Conservation (phyloP, 768 basidiomycete species). For the Mycena maculata region DNA sequence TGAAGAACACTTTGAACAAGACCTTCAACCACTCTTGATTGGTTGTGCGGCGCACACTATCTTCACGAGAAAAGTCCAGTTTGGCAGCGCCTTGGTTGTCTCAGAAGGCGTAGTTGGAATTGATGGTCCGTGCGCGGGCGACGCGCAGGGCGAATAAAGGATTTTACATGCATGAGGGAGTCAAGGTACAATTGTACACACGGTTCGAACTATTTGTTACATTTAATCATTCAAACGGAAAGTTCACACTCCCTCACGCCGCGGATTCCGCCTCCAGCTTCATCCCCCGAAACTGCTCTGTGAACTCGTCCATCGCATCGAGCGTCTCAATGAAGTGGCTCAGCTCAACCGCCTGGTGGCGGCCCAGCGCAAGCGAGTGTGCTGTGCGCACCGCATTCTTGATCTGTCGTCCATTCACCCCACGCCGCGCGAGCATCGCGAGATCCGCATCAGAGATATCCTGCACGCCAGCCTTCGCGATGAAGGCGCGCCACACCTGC, state of each 20-base stretch:
- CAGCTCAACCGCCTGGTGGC: constrained; percentile 58
- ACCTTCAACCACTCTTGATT: not conserved
- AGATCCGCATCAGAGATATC: constrained; percentile 56
- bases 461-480: constrained; percentile 49
- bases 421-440: constrained; percentile 57
- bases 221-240: too few species aligned
- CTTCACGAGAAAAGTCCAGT: too few species aligned
- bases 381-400: constrained; percentile 77
- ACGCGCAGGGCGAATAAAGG: too few species aligned
- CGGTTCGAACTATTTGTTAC: too few species aligned
- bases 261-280: not conserved
- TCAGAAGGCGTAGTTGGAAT: too few species aligned
- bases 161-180: too few species aligned
- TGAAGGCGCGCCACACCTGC: constrained; percentile 74
- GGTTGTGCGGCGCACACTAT: too few species aligned
- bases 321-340: constrained; percentile 67
- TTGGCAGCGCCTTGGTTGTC: too few species aligned
- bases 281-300: constrained; percentile 52
- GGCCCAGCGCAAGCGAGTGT: constrained; percentile 65
- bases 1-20: constrained; percentile 6
- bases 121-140: too few species aligned
- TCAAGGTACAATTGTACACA: too few species aligned
- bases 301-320: constrained; percentile 73
- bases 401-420: constrained; percentile 74
- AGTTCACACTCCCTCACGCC: too few species aligned